phyloP scores from a whole-genome alignment of 1,284 basidiomycete genomes.

The Porodaedalea pini region DNA sequence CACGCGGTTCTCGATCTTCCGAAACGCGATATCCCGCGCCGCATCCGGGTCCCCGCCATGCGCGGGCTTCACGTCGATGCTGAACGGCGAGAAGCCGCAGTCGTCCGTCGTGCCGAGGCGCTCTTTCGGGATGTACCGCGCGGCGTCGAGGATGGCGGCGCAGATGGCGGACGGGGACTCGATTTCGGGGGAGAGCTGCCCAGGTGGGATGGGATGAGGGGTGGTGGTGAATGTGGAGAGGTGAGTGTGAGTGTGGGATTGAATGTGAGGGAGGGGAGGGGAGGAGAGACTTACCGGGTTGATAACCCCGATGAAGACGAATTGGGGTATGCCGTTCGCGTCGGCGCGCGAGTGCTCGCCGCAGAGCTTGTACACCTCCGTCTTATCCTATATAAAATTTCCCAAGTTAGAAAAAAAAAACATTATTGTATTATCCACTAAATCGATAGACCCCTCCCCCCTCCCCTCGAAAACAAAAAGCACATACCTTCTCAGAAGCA shows the following conservation, averaged over 20 bases:
- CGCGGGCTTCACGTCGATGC: slow-evolving; percentile 24
- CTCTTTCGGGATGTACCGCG: slow-evolving; percentile 25
- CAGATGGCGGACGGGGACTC: slow-evolving; percentile 24
- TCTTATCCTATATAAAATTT: slow-evolving; percentile 14
- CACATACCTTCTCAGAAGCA: slow-evolving; percentile 19
- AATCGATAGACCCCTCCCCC: no score
- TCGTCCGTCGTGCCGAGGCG: slow-evolving; percentile 27
- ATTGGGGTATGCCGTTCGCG: slow-evolving; percentile 11
- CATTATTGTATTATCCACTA: not conserved
- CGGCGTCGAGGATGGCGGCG: slow-evolving; percentile 20
- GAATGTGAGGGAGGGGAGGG: not conserved
- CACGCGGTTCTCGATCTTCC: slow-evolving; percentile 24
- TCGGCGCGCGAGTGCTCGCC: not conserved
- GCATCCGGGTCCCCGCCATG: slow-evolving; percentile 23
- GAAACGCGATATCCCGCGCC: slow-evolving; percentile 25
- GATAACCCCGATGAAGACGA: slow-evolving; percentile 26
- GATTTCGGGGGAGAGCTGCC: slow-evolving; percentile 20
- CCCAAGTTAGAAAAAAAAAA: not conserved
- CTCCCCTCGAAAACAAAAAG: no score
- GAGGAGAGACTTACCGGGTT: slow-evolving; percentile 12
- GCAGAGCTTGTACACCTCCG: slow-evolving; percentile 19
- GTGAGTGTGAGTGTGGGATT: not conserved
- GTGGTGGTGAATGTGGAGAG: not conserved
- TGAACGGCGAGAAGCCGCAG: slow-evolving; percentile 27
- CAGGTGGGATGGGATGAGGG: not conserved